Base-by-base conservation (phyloP, 257 asterid species). In the Leonotis leonurus region DNA sequence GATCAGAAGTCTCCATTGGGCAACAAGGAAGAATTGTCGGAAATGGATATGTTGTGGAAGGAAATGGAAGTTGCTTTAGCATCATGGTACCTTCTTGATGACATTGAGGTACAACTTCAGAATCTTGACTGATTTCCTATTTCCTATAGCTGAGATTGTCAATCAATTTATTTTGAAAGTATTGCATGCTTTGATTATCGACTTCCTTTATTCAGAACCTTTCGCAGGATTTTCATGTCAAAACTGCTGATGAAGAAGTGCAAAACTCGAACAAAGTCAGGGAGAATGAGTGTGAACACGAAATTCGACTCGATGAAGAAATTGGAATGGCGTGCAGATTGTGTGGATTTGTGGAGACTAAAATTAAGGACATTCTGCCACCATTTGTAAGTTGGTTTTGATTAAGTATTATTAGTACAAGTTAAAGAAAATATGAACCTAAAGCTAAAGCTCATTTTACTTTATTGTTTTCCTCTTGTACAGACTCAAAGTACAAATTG, bases 51-150 rank as follows among this genome's bases (percentile, higher is more conserved):
- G 86, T 48, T 93, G 61, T 93, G 99, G 99, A 85, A 87, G 70
- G 99, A 89, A 74, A 89, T 93, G 97, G 97, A 89, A 65, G 76
- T 89, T 4, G 97, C 97, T 26, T 49, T 93, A 63, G 99, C 96
- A 9, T 87, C 99, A 3, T 84, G 80, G 81, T 87, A 82, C 67
- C 79, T 89, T 21, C 80, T 82, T 12, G 96, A 93, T n/a, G 89
- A 82, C 27, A 74, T 53, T 48, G 96, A 85, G 95, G 99, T 89
- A 75, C 18, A 53, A 9, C 13, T 62, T 60, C 37, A 21, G 7
- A 21, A 16, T 62, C 30, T 69, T 2, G 12, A 13, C n/a, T n/a
- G 45, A 39, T n/a, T n/a, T n/a, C n/a, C 1, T 40, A 13, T 5
- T 2, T 30, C 6, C 35, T n/a, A n/a, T n/a, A n/a, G n/a, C n/a